Conservation (phyloP, 306 rosid species). For the Mimosa bimucronata region DNA sequence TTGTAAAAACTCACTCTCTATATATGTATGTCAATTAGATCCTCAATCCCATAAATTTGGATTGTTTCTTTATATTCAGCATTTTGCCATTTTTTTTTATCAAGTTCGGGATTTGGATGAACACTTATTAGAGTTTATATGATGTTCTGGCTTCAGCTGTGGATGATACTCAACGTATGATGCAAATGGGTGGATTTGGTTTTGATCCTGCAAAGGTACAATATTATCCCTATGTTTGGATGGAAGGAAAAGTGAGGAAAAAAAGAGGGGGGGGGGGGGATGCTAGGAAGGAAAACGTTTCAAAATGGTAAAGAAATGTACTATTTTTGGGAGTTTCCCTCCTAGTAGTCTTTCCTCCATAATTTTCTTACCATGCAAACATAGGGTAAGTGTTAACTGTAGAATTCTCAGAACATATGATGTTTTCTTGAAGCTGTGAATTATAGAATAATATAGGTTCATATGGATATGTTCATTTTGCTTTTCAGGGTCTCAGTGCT, state of each 20-base stretch:
- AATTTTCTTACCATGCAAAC: no score
- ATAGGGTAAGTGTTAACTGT: constrained; percentile 11
- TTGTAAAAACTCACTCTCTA: neutral
- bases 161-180: constrained; percentile 96
- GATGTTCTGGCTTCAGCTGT: constrained; percentile 67
- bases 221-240: neutral
- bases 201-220: constrained; percentile 91
- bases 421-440: constrained; percentile 5
- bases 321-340: no score
- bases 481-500: constrained; percentile 77
- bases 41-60: constrained; percentile 7
- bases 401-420: no score
- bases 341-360: no score
- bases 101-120: constrained; percentile 18
- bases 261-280: no score
- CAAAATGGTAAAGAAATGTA: no score
- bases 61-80: neutral
- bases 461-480: constrained; percentile 18
- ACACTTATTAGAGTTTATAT: constrained; percentile 24
- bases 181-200: constrained; percentile 99
- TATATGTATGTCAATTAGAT: neutral
- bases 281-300: no score
- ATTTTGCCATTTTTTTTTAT: neutral
- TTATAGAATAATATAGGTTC: neutral
- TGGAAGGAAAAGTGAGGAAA: no score